Evolutionary conservation across 2,329 filamentous ascomycete genomes (phyloP).

Genomic region (Nemania abortiva): DNA sequence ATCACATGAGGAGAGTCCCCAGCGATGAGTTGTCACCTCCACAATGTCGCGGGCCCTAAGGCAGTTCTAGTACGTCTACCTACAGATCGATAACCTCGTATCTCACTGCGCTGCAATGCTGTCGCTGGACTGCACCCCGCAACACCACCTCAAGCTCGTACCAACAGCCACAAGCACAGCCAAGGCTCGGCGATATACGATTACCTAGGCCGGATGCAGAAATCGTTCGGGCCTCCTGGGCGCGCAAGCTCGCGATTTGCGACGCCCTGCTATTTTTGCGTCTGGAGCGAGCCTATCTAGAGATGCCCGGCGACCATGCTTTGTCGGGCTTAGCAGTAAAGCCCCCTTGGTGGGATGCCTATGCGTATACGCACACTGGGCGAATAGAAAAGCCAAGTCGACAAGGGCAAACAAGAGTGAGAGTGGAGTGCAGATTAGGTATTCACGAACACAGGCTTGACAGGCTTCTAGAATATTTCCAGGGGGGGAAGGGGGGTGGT

Average conservation of each 20-base stretch:
- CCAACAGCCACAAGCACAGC: conserved; percentile 25
- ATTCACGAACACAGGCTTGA: conserved; percentile 14
- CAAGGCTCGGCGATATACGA: conserved; percentile 28
- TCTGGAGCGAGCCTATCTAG: not conserved
- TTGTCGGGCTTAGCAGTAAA: conserved; percentile 18
- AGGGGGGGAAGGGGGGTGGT: conserved; percentile 21
- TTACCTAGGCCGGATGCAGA: conserved; percentile 25
- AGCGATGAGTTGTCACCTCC: conserved; percentile 42
- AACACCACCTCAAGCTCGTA: conserved; percentile 22
- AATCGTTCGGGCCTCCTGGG: conserved; percentile 20
- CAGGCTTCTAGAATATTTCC: conserved; percentile 42
- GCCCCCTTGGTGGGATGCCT: not conserved
- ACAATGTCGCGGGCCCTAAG: conserved; percentile 31
- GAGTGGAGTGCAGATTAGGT: conserved; percentile 15
- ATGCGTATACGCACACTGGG: not conserved
- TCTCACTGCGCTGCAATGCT: conserved; percentile 29
- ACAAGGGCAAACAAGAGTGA: conserved; percentile 24
- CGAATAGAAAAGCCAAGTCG: conserved; percentile 14
- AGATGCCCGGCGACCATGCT: conserved; percentile 17
- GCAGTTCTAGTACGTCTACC: conserved; percentile 21
- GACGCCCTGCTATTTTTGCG: conserved; percentile 14
- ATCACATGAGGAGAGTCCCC: conserved; percentile 40
- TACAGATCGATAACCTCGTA: conserved; percentile 36
- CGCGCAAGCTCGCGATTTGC: conserved; percentile 19
- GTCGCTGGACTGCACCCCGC: conserved; percentile 33